These are phyloP conservation scores for Annona squamosa DNA, from an alignment of 164 flowering plant genomes.

Conservation along the genomic window DNA sequence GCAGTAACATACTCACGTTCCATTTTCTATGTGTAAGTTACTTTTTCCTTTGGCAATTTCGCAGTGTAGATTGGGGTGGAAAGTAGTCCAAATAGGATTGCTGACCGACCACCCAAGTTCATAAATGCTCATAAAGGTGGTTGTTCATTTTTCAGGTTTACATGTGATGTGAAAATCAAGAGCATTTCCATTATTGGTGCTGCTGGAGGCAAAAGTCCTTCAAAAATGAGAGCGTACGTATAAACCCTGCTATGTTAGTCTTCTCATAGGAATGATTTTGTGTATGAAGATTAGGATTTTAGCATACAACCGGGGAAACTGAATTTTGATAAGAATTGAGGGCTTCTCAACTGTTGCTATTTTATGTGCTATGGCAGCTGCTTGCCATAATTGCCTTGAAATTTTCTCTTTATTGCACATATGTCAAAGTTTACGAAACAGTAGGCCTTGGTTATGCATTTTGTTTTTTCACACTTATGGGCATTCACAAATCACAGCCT, in stretches of 20 bases:
- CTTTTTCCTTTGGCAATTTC: no score
- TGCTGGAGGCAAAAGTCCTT: slow-evolving; percentile 89
- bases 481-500: neutral
- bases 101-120: no score
- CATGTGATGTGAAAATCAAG: slow-evolving; percentile 92
- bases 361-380: neutral
- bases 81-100: no score
- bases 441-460: neutral
- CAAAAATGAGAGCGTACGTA: slow-evolving; percentile 94
- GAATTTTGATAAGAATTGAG: neutral
- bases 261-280: neutral
- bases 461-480: neutral
- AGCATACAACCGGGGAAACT: neutral
- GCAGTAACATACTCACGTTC: no score
- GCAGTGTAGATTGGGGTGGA: no score
- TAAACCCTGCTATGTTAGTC: neutral
- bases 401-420: neutral
- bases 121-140: neutral
- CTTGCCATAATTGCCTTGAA: neutral
- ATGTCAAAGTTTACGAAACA: neutral
- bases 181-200: slow-evolving; percentile 94
- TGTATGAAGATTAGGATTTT: neutral
- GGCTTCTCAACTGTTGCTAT: neutral
- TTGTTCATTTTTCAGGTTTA: slow-evolving; percentile 44
- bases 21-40: no score